Evolutionary conservation across 768 basidiomycete species (phyloP).

Genomic region (Nidularia sp.): DNA sequence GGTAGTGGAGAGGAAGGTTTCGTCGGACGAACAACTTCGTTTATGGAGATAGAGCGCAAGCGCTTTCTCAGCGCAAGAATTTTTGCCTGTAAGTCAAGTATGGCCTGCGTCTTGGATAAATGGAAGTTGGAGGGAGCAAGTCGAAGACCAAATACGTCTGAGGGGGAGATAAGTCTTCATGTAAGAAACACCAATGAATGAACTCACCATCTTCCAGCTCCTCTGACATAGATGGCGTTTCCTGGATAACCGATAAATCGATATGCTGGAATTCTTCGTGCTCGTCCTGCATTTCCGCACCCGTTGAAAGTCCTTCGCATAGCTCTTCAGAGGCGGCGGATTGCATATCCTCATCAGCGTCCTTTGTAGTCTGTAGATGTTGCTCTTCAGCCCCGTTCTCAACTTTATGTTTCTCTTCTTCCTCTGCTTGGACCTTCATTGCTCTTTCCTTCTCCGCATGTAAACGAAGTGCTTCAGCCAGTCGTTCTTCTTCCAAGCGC

Average conservation of each 20-base stretch:
- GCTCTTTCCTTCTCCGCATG: conserved; percentile 19
- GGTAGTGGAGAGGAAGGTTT: conserved; percentile 44
- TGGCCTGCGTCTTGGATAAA: conserved; percentile 30
- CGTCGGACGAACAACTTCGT: conserved; percentile 44
- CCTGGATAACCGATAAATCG: neutral
- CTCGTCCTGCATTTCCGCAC: neutral
- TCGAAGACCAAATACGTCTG: conserved; percentile 58
- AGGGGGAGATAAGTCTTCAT: neutral
- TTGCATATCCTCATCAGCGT: neutral
- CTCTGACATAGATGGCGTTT: neutral
- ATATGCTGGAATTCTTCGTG: neutral
- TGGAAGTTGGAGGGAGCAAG: conserved; percentile 25
- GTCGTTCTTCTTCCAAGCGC: conserved; percentile 22
- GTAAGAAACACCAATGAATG: too few relatives aligned
- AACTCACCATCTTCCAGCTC: neutral
- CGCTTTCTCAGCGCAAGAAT: conserved; percentile 55
- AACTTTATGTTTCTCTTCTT: conserved; percentile 2
- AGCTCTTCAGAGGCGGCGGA: too few relatives aligned
- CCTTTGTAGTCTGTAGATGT: neutral
- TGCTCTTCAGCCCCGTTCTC: neutral
- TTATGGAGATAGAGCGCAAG: conserved; percentile 58
- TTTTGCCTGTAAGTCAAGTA: conserved; percentile 40
- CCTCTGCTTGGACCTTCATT: conserved; percentile 7
- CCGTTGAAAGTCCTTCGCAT: too few relatives aligned
- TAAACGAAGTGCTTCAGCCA: conserved; percentile 24